Conservation (phyloP, 202 grass and related monocot genomes). For the Saccharum hybrid region DNA sequence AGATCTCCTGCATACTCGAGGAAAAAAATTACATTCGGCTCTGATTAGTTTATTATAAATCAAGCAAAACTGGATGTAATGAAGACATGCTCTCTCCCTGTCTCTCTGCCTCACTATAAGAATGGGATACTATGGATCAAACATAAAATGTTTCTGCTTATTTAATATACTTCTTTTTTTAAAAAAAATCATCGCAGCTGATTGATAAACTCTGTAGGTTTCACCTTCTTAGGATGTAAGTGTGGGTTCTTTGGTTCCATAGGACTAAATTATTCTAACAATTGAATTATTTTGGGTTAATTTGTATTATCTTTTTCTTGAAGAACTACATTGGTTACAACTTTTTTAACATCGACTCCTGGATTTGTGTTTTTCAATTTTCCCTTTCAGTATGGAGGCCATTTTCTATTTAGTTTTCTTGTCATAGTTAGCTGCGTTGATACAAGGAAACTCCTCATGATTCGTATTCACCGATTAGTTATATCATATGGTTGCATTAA, state of each 20-base stretch:
- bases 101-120: slow-evolving; percentile 8
- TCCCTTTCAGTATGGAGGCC: slow-evolving; percentile 4
- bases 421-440: slow-evolving; percentile 5
- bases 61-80: slow-evolving; percentile 24
- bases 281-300: slow-evolving; percentile 12
- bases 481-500: slow-evolving; percentile 5
- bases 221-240: slow-evolving; percentile 21
- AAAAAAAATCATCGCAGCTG: background rate
- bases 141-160: slow-evolving; percentile 16
- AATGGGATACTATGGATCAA: slow-evolving; percentile 25
- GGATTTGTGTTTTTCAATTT: slow-evolving; percentile 17
- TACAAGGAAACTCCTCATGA: slow-evolving; percentile 7
- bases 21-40: slow-evolving; percentile 14
- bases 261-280: background rate
- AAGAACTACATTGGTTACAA: slow-evolving; percentile 1
- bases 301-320: slow-evolving; percentile 3
- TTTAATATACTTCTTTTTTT: background rate
- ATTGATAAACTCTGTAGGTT: slow-evolving; percentile 26
- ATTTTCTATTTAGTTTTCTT: slow-evolving; percentile 1
- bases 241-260: slow-evolving; percentile 8
- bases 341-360: background rate
- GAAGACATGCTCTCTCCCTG: background rate
- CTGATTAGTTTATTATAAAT: slow-evolving; percentile 28
- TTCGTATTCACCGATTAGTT: slow-evolving; percentile 3
- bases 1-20: background rate